phyloP scores from a whole-genome alignment of 129 eudicot species.

The Tanacetum coccineum region DNA sequence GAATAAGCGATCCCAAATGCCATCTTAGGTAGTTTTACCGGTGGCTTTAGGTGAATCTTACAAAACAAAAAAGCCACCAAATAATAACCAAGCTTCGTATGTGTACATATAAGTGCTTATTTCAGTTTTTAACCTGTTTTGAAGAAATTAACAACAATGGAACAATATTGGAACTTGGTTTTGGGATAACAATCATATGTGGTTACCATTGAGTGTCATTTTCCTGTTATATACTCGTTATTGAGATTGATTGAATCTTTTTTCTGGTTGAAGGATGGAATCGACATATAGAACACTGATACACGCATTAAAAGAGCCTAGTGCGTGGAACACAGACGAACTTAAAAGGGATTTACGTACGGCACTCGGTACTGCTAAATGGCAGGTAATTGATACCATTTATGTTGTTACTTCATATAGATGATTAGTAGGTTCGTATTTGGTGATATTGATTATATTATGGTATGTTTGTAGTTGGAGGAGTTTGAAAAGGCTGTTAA shows the following conservation, averaged over 20 bases:
- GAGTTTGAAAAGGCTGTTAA: constrained; percentile 76
- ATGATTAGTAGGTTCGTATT: neutral
- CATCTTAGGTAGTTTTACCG: no score
- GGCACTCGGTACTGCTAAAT: constrained; percentile 83
- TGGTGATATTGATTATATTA: constrained; percentile 21
- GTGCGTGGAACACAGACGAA: constrained; percentile 62
- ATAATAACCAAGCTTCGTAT: no score
- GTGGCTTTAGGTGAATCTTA: no score
- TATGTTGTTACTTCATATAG: neutral
- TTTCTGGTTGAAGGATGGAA: constrained; percentile 67
- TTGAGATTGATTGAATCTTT: constrained; percentile 1
- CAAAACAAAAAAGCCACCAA: no score
- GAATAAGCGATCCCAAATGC: no score
- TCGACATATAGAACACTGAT: constrained; percentile 81
- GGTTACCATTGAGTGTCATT: no score
- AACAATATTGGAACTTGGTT: no score
- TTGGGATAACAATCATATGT: no score
- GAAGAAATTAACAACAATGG: no score
- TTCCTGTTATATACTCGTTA: neutral
- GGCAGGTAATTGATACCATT: constrained; percentile 60
- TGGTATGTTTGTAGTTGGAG: constrained; percentile 56
- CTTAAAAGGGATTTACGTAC: constrained; percentile 71
- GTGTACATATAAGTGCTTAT: no score
- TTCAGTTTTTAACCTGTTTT: no score
- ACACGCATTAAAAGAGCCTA: constrained; percentile 57